Percentiles rank a stretch among this genome's conserved stretches.
Conservation (phyloP, 345 rosid genomes). For the Bruguiera parviflora region DNA sequence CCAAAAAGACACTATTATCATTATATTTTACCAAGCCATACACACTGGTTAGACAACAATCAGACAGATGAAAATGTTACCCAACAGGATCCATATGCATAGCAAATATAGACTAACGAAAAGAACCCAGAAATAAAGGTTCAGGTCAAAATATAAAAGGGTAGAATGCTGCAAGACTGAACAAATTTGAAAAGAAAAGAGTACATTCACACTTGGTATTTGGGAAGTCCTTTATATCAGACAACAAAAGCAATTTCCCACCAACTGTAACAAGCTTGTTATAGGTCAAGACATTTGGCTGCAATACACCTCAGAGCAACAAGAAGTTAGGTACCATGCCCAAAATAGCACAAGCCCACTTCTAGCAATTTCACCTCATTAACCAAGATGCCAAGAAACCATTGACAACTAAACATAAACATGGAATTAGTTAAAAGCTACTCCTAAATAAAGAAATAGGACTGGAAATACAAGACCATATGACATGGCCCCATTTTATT, state of each 20-base stretch:
- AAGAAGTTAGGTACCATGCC: not conserved
- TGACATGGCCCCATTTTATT: constrained; percentile 20
- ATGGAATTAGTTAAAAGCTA: no score
- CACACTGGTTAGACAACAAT: not conserved
- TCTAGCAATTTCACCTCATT: not conserved
- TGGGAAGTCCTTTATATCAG: no score
- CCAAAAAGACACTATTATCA: not conserved
- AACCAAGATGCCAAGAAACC: not conserved
- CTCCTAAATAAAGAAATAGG: not conserved
- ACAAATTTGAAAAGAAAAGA: no score
- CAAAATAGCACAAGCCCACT: not conserved
- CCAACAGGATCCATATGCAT: not conserved
- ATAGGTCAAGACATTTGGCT: not conserved
- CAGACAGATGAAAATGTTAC: not conserved
- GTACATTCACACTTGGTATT: no score
- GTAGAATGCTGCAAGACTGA: no score
- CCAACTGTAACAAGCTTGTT: no score
- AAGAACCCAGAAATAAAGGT: not conserved
- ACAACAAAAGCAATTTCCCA: no score
- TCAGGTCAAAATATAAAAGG: not conserved
- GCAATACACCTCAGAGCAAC: not conserved
- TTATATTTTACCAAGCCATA: not conserved
- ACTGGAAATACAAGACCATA: not conserved
- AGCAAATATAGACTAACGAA: not conserved
- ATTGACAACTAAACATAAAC: not conserved